Conservation (phyloP, 2,329 filamentous ascomycete genomes). For the Fusarium dimerum region DNA sequence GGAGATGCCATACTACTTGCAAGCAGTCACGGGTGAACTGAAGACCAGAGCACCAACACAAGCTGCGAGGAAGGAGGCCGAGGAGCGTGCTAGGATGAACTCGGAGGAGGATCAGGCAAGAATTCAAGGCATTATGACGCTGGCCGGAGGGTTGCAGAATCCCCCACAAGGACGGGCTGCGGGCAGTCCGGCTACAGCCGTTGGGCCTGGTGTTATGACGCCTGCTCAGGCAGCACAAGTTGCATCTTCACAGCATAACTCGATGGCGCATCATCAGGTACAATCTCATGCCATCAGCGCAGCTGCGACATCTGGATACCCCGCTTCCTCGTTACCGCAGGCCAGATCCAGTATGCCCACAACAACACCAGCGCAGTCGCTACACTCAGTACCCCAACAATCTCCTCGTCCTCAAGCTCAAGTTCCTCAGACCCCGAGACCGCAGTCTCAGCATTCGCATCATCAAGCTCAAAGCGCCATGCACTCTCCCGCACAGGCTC, state of each 20-base stretch:
- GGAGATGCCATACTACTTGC: conserved; percentile 85
- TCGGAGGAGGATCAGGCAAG: conserved; percentile 62
- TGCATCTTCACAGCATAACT: conserved; percentile 21
- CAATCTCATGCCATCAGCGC: conserved; percentile 15
- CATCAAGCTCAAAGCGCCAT: conserved; percentile 20
- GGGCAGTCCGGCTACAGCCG: conserved; percentile 26
- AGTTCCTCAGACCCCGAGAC: conserved; percentile 30
- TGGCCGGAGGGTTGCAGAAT: conserved; percentile 55
- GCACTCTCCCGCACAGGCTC: conserved; percentile 24
- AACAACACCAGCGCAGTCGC: conserved; percentile 33
- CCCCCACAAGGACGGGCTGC: conserved; percentile 30
- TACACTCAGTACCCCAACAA: conserved; percentile 31
- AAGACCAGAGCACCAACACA: conserved; percentile 80
- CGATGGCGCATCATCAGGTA: conserved; percentile 16
- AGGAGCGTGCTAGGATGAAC: conserved; percentile 60
- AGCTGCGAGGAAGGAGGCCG: conserved; percentile 68
- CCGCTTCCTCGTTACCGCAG: conserved; percentile 30
- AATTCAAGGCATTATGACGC: conserved; percentile 60
- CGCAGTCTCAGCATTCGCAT: conserved; percentile 19
- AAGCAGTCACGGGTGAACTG: conserved; percentile 85
- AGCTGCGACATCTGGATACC: conserved; percentile 26
- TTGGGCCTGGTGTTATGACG: conserved; percentile 34
- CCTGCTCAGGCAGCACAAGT: conserved; percentile 36
- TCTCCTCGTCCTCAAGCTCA: conserved; percentile 30
- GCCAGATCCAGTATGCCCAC: conserved; percentile 26